phyloP scores from a whole-genome alignment of 75 land plant species.

The Selaginella tamariscina region DNA sequence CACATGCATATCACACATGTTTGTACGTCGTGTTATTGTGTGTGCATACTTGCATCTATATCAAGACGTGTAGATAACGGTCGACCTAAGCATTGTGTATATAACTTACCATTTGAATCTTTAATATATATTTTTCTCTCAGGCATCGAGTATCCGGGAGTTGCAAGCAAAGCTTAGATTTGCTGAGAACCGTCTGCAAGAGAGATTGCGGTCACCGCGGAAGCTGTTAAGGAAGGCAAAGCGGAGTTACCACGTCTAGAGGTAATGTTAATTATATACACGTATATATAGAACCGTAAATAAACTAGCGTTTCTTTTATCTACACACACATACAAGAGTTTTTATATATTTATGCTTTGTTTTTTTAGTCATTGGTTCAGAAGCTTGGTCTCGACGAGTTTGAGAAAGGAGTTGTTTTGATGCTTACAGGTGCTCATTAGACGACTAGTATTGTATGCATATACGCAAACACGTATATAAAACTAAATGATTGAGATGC shows the following conservation, averaged over 20 bases:
- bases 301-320: too few relatives aligned
- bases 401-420: conserved; percentile 28
- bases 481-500: too few relatives aligned
- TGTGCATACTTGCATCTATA: too few relatives aligned
- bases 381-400: conserved; percentile 26
- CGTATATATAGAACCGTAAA: too few relatives aligned
- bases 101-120: too few relatives aligned
- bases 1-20: too few relatives aligned
- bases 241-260: not conserved
- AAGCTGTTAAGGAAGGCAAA: conserved; percentile 4
- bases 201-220: not conserved
- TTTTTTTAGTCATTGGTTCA: conserved; percentile 21
- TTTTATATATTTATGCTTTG: not conserved
- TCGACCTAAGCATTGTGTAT: too few relatives aligned
- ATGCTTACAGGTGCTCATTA: conserved; percentile 20
- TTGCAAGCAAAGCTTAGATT: conserved; percentile 11
- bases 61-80: too few relatives aligned
- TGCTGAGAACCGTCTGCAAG: conserved; percentile 1
- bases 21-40: too few relatives aligned
- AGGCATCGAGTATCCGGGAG: not conserved
- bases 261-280: not conserved
- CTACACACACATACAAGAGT: too few relatives aligned
- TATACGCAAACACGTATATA: too few relatives aligned
- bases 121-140: not conserved
- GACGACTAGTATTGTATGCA: too few relatives aligned